Conservation (phyloP, 495 filamentous ascomycete species). For the Lineolata rhizophorae region DNA sequence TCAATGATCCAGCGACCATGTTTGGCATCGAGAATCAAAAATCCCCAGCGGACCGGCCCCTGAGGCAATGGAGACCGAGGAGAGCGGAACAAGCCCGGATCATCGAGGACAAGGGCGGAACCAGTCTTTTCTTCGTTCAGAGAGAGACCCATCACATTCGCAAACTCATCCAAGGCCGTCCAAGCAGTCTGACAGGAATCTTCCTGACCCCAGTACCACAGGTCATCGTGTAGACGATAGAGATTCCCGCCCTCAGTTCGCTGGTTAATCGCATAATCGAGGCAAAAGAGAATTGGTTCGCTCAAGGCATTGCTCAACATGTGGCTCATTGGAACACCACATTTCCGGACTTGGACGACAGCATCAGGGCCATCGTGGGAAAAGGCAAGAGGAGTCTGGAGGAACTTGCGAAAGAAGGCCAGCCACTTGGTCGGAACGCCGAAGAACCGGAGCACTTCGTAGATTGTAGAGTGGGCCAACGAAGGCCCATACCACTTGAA, state of each 20-base stretch:
- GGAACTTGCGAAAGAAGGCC: conserved; percentile 13
- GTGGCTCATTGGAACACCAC: conserved; percentile 12
- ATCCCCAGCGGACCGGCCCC: conserved; percentile 14
- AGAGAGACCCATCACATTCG: conserved; percentile 10
- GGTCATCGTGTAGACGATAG: conserved; percentile 13
- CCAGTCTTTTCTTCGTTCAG: conserved; percentile 12
- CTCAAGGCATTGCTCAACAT: conserved; percentile 12
- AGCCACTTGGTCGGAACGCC: conserved; percentile 14
- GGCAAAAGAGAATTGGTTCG: conserved; percentile 13
- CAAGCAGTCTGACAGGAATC: conserved; percentile 8
- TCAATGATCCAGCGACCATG: conserved; percentile 14
- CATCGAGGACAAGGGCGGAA: conserved; percentile 8
- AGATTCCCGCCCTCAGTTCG: conserved; percentile 11
- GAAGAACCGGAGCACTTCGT: conserved; percentile 11
- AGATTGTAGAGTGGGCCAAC: conserved; percentile 11
- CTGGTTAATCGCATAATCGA: conserved; percentile 14
- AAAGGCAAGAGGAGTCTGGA: conserved; percentile 11
- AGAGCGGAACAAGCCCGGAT: conserved; percentile 3
- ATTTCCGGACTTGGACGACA: conserved; percentile 7
- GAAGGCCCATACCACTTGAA: conserved; percentile 13
- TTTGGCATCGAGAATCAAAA: conserved; percentile 9
- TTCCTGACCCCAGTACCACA: conserved; percentile 16
- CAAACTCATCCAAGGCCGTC: conserved; percentile 10
- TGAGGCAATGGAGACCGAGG: conserved; percentile 5
- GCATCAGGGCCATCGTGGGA: conserved; percentile 7